These are phyloP conservation scores for Cryphonectria parasitica DNA, from an alignment of 2,329 filamentous ascomycete species.

Conservation along the genomic window DNA sequence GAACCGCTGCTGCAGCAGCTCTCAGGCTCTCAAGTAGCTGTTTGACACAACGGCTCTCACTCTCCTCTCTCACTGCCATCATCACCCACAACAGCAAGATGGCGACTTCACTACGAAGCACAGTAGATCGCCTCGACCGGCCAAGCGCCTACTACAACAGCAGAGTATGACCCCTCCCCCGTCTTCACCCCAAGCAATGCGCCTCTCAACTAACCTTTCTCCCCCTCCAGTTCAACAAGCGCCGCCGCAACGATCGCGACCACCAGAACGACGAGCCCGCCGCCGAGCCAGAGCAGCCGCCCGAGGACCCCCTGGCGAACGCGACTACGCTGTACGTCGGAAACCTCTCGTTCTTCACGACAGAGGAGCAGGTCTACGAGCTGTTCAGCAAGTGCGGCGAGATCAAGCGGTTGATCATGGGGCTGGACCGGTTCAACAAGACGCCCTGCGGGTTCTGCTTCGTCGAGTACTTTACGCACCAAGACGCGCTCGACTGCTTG, in stretches of 20 bases:
- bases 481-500: conserved; percentile 96
- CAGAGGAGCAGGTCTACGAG: conserved; percentile 98
- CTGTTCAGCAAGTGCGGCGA: conserved; percentile 95
- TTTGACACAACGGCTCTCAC: neutral
- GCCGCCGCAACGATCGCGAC: conserved; percentile 66
- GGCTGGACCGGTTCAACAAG: conserved; percentile 94
- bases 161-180: conserved; percentile 62
- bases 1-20: conserved; percentile 2
- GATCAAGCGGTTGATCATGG: conserved; percentile 98
- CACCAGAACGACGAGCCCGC: conserved; percentile 53
- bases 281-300: conserved; percentile 53
- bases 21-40: conserved; percentile 10
- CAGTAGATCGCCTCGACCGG: conserved; percentile 89
- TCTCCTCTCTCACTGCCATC: conserved; percentile 7
- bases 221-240: conserved; percentile 58
- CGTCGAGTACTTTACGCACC: conserved; percentile 97
- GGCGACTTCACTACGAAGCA: conserved; percentile 60
- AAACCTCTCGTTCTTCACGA: conserved; percentile 98
- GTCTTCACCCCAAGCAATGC: conserved; percentile 20
- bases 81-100: conserved; percentile 40
- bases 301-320: conserved; percentile 79
- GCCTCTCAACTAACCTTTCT: conserved; percentile 32
- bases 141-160: conserved; percentile 91
- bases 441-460: conserved; percentile 99
- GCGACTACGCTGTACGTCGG: conserved; percentile 97